Evolutionary conservation across 2,329 filamentous ascomycete species (phyloP).

Genomic region (Fusarium lateritium): DNA sequence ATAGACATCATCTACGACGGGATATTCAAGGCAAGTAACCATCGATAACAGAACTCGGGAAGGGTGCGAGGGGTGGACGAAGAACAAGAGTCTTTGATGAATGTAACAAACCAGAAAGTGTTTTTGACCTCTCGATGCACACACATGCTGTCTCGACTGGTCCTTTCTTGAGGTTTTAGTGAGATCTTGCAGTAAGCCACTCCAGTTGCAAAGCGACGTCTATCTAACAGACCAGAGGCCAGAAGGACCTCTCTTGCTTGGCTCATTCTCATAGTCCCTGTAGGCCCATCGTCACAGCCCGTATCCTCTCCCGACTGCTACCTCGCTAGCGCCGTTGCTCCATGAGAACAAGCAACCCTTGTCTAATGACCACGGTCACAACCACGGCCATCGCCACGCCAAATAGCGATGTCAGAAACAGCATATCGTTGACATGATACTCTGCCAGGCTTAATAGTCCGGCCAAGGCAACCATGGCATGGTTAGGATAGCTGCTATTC

Average conservation of each 20-base stretch:
- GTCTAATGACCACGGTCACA: slow-evolving; percentile 24
- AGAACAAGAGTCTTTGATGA: too few relatives aligned
- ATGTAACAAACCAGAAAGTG: too few relatives aligned
- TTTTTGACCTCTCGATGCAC: too few relatives aligned
- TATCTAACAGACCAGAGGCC: background rate
- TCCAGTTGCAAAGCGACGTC: too few relatives aligned
- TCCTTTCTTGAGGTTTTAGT: too few relatives aligned
- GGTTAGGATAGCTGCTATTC: slow-evolving; percentile 15
- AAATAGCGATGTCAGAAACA: slow-evolving; percentile 3
- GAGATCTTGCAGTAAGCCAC: too few relatives aligned
- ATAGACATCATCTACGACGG: too few relatives aligned
- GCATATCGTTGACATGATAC: slow-evolving; percentile 20
- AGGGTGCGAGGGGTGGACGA: too few relatives aligned
- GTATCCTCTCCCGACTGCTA: slow-evolving; percentile 42
- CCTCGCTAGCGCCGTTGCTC: slow-evolving; percentile 37
- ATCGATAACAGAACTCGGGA: too few relatives aligned
- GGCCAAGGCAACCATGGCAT: slow-evolving; percentile 17
- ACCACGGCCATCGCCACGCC: slow-evolving; percentile 16
- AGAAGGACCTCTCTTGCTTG: slow-evolving; percentile 14
- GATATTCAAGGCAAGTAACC: too few relatives aligned
- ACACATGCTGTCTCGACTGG: too few relatives aligned
- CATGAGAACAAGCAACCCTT: slow-evolving; percentile 33
- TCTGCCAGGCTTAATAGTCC: slow-evolving; percentile 40
- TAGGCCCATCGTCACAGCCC: slow-evolving; percentile 35
- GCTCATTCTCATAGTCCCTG: slow-evolving; percentile 15